A percentile compares a stretch with the other conserved stretches of the same genome.
Conservation (phyloP, 2,329 filamentous ascomycete genomes). For the Fusarium hostae region DNA sequence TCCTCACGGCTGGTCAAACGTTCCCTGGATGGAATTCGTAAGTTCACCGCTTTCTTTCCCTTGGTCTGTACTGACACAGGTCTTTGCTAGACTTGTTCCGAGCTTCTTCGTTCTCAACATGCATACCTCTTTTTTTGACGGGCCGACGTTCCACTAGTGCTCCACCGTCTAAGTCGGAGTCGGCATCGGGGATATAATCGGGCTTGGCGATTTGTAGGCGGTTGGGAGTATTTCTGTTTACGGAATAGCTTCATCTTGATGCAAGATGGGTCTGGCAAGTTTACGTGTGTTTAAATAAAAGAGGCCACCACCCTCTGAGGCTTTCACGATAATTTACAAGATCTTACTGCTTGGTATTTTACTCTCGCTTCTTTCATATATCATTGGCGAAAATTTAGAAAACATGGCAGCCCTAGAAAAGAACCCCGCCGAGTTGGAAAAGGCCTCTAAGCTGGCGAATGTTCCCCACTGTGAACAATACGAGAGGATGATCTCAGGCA, state of each 20-base stretch:
- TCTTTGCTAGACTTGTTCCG: constrained; percentile 26
- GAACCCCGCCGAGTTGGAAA: constrained; percentile 22
- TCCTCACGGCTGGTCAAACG: constrained; percentile 26
- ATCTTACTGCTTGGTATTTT: too few relatives aligned
- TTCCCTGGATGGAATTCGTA: constrained; percentile 48
- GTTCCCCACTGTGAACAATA: constrained; percentile 70
- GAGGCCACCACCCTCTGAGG: too few relatives aligned
- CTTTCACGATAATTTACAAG: too few relatives aligned
- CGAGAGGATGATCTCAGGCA: constrained; percentile 72
- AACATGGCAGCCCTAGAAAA: constrained; percentile 27
- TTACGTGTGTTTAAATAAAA: too few relatives aligned
- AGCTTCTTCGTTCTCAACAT: constrained; percentile 24
- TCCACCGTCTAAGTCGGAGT: constrained; percentile 6
- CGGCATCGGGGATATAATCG: constrained; percentile 1
- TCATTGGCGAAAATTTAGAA: too few relatives aligned
- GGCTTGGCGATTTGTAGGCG: neutral
- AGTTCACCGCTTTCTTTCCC: neutral
- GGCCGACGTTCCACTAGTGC: neutral
- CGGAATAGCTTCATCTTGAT: constrained; percentile 5
- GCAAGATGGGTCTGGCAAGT: neutral
- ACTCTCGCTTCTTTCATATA: too few relatives aligned
- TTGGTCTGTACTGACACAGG: neutral
- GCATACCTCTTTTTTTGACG: constrained; percentile 38
- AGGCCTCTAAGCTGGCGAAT: constrained; percentile 53
- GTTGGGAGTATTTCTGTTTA: constrained; percentile 22